Base-by-base conservation (phyloP, 2,329 filamentous ascomycete genomes). In the Beauveria sp. region DNA sequence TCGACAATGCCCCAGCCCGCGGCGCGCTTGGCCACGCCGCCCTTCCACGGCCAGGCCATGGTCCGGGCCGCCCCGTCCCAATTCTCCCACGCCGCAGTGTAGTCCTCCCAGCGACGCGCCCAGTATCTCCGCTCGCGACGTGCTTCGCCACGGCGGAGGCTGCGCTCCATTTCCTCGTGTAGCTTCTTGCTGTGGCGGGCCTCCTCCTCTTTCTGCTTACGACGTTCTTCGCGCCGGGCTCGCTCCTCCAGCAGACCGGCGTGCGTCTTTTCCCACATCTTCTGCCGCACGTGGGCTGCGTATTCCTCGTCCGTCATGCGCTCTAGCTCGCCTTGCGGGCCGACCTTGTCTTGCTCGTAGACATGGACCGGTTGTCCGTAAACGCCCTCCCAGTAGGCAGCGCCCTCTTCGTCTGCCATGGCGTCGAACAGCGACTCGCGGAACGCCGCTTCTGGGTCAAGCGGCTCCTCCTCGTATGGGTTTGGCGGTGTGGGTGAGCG, bases 211-310 rank as follows among this genome's bases (percentile, higher is more conserved):
- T 79, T 80, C 64, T 79, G 80, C 65, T 77, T 70, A 63, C 75
- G 75, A 71, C 81, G 80, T 68, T 79, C 80, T 66, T 86, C 81
- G 60, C 84, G 78, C 50, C 82, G 77, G 61, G 86, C 86, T 62
- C 88, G 83, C 73, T 95, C 91, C 68, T 95, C 89, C 0, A 93
- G 73, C 58, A 96, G 77, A 24, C 93, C 90, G 66, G 93, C 88
- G 70, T 96, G 87, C 59, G 90, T 96, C 76, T 91, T 92, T 79
- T 97, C 93, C 88, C 92, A 99, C 95, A 99, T 98, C 75, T 87
- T 88, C 58, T 83, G 83, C 20, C 93, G 86, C 45, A 99, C 93
- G 72, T 93, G 89, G 2, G 86, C 80, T 0, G 91, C 89, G 72
- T 98, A 99, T 73, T 97, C 90, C 31, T 98, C 93, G 67, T 98